These are phyloP conservation scores for Cyberlindnera americana DNA, from an alignment of 805 yeast genomes.

Conservation along the genomic window DNA sequence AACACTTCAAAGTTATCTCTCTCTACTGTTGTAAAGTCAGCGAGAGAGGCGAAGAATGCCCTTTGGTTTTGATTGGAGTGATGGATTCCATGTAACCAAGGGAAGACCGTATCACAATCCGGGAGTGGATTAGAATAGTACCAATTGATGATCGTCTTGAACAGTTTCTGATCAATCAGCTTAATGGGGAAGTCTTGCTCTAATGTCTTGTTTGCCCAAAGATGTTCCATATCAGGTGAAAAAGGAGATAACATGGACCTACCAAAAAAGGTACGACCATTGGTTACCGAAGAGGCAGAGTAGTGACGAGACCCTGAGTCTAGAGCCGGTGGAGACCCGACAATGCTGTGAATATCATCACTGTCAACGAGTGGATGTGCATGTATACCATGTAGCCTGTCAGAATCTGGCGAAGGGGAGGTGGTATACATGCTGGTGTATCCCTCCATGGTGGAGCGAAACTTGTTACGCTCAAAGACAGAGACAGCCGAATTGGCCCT, in stretches of 20 bases:
- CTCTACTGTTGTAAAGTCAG: slow-evolving; percentile 21
- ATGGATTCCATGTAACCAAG: slow-evolving; percentile 78
- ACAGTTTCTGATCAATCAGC: slow-evolving; percentile 19
- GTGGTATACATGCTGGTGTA: slow-evolving; percentile 16
- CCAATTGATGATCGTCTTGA: slow-evolving; percentile 19
- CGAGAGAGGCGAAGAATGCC: slow-evolving; percentile 22
- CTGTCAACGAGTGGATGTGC: not conserved
- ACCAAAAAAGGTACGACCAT: slow-evolving; percentile 6
- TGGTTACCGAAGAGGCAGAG: slow-evolving; percentile 12
- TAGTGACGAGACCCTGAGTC: slow-evolving; percentile 13
- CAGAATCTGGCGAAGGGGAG: slow-evolving; percentile 3
- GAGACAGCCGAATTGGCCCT: slow-evolving; percentile 23
- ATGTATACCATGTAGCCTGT: slow-evolving; percentile 1
- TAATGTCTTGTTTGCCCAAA: slow-evolving; percentile 17
- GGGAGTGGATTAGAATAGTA: slow-evolving; percentile 49
- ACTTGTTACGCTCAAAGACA: slow-evolving; percentile 24
- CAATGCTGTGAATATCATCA: slow-evolving; percentile 7
- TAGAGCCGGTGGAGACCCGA: slow-evolving; percentile 4
- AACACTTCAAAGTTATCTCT: slow-evolving; percentile 23
- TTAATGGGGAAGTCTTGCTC: slow-evolving; percentile 20
- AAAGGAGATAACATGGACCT: slow-evolving; percentile 18
- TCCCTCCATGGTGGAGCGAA: slow-evolving; percentile 15
- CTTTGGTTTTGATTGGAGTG: slow-evolving; percentile 27
- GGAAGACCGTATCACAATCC: slow-evolving; percentile 66
- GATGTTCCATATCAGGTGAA: slow-evolving; percentile 19